phyloP scores from a whole-genome alignment of 352 stramenopile genomes.

The Globisporangium rhizosaccharum region DNA sequence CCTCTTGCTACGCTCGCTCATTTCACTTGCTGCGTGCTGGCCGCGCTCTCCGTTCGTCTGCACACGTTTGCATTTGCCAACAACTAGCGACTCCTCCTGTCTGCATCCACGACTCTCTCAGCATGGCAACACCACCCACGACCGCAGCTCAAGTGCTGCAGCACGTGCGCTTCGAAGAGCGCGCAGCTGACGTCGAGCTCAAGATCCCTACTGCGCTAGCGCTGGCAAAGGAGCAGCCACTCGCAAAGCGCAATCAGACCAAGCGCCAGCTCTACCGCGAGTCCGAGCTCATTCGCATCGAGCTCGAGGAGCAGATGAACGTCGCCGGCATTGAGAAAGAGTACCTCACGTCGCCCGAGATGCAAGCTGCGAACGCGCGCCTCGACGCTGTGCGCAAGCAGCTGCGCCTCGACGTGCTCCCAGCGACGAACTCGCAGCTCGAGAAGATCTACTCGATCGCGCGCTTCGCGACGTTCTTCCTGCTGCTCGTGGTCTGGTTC shows the following conservation, averaged over 20 bases:
- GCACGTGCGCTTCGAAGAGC: slow-evolving; percentile 48
- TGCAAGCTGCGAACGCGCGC: slow-evolving; percentile 42
- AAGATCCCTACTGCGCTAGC: slow-evolving; percentile 39
- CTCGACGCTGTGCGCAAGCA: slow-evolving; percentile 61
- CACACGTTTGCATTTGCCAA: neutral
- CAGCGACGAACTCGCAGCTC: slow-evolving; percentile 30
- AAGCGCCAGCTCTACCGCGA: slow-evolving; percentile 65
- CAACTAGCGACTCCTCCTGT: neutral
- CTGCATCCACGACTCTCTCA: neutral
- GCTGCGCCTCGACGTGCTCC: slow-evolving; percentile 56
- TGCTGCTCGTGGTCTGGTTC: slow-evolving; percentile 76
- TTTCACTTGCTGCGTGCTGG: no score
- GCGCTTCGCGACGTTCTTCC: slow-evolving; percentile 54
- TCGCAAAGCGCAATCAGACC: slow-evolving; percentile 73
- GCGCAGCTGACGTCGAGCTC: slow-evolving; percentile 43
- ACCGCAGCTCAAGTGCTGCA: slow-evolving; percentile 52
- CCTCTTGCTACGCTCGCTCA: no score
- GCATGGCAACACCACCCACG: slow-evolving; percentile 9
- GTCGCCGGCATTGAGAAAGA: slow-evolving; percentile 54
- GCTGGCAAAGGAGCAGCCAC: slow-evolving; percentile 28
- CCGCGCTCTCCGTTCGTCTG: neutral
- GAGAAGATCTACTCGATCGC: slow-evolving; percentile 62
- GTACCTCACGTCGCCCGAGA: slow-evolving; percentile 37
- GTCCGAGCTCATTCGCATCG: slow-evolving; percentile 66
- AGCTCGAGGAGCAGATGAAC: slow-evolving; percentile 78